phyloP scores from a whole-genome alignment of 2,329 filamentous ascomycete genomes.

The Cadophora malorum region DNA sequence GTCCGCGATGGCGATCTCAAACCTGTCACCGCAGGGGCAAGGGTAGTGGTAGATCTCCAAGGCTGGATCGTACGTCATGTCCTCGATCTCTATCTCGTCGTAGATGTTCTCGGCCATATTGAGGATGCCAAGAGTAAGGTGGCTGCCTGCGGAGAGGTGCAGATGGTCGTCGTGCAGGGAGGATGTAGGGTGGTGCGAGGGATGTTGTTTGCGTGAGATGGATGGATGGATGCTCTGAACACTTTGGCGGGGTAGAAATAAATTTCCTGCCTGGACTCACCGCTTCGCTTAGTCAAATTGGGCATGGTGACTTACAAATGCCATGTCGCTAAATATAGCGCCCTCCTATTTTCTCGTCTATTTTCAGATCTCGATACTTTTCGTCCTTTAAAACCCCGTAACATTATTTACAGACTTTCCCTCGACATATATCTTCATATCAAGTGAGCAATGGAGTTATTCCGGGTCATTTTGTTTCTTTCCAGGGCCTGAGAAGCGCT shows the following conservation, averaged over 20 bases:
- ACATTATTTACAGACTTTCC: neutral
- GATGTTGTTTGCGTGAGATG: constrained; percentile 5
- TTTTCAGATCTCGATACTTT: constrained; percentile 12
- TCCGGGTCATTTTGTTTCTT: neutral
- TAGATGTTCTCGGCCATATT: constrained; percentile 75
- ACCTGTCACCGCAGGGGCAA: constrained; percentile 95
- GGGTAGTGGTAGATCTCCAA: constrained; percentile 94
- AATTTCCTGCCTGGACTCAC: neutral
- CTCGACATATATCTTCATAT: constrained; percentile 16
- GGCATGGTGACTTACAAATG: neutral
- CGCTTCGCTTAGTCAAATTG: constrained; percentile 21
- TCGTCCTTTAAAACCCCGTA: constrained; percentile 7
- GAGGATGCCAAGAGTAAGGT: neutral
- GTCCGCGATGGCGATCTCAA: constrained; percentile 87
- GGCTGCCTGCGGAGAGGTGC: constrained; percentile 13
- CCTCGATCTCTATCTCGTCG: constrained; percentile 98
- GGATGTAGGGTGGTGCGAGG: constrained; percentile 2
- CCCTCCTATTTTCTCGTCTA: constrained; percentile 14
- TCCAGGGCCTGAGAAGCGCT: neutral
- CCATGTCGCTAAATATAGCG: constrained; percentile 17
- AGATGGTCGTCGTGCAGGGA: constrained; percentile 15
- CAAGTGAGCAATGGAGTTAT: neutral
- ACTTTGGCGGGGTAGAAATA: constrained; percentile 17
- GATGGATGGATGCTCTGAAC: constrained; percentile 2
- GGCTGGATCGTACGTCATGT: constrained; percentile 88